Evolutionary conservation across 129 eudicot species (phyloP).

Genomic region (Glebionis coronaria): DNA sequence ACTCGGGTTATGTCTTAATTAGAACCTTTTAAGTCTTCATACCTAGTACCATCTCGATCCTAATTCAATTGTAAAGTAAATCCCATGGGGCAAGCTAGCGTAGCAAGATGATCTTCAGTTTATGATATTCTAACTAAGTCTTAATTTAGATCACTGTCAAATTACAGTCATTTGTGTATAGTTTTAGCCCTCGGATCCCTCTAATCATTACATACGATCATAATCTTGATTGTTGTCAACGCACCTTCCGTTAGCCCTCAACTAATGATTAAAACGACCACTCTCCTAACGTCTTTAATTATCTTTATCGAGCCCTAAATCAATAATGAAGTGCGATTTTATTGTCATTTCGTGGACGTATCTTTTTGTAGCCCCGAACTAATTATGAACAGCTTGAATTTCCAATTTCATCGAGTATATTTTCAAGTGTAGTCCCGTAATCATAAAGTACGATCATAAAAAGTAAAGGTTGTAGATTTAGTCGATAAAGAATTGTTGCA

Average conservation of each 20-base stretch:
- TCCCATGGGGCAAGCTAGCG: slow-evolving; percentile 12
- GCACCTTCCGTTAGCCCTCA: slow-evolving; percentile 15
- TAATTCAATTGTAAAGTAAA: slow-evolving; percentile 7
- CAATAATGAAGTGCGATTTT: background rate
- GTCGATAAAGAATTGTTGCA: slow-evolving; percentile 23
- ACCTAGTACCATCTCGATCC: background rate
- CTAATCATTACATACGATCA: slow-evolving; percentile 22
- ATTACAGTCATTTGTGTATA: slow-evolving; percentile 2
- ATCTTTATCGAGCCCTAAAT: slow-evolving; percentile 16
- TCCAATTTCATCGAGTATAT: slow-evolving; percentile 2
- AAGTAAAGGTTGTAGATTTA: slow-evolving; percentile 17
- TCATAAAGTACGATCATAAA: slow-evolving; percentile 18
- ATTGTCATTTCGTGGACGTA: slow-evolving; percentile 1
- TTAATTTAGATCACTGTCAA: background rate
- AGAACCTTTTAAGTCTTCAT: background rate
- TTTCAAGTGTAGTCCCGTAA: slow-evolving; percentile 12
- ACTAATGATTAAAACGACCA: slow-evolving; percentile 23
- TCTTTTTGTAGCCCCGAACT: slow-evolving; percentile 26
- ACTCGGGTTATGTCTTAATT: too few species aligned
- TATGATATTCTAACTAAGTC: background rate
- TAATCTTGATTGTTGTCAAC: slow-evolving; percentile 16
- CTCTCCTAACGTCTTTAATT: background rate
- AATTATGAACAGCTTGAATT: slow-evolving; percentile 27
- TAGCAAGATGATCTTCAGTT: background rate
- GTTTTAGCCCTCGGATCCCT: slow-evolving; percentile 8